Base-by-base conservation (phyloP, 106 monocot genomes). In the Dendrobium officinale region DNA sequence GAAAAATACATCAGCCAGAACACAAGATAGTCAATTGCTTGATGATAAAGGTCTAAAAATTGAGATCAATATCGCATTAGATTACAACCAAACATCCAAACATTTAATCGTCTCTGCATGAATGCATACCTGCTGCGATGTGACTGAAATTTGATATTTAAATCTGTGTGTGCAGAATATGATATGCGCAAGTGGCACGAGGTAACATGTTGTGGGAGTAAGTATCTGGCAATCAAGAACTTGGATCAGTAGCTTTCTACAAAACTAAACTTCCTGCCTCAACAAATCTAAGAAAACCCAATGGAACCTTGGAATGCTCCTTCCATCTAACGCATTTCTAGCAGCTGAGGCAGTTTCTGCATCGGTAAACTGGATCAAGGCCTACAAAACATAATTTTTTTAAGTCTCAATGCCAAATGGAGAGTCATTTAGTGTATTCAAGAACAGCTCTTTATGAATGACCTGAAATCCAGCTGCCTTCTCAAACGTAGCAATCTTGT, bases 81-180 rank as follows among this genome's bases (percentile, higher is more conserved):
- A 9, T 10, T 54, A 54, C 13, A 54, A 54, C 54, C 54, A 54
- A 54, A 16, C 13, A 54, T 54, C 16, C 54, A 16, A 54, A 10
- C 54, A 54, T 37, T 37, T 37, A 37, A 37, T 37, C 37, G 37
- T 37, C 37, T 37, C 37, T 37, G 37, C 37, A 43, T 29, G 43
- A 42, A 73, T 47, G 22, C 10, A 47, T 88, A 99, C 98, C 98
- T 95, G 93, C 98, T 99, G 41, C 95, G 89, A 85, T 99, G 95
- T 29, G 95, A 95, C 78, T 99, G 98, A 86, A 99, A 99, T 82
- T 99, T 99, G 73, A 99, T 95, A 79, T 93, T 99, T 80, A 99
- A 81, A 88, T 99, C 98, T 74, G 90, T 99, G 67, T 99, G 98
- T 24, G 95, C 98, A 26, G 98, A 99, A 82, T 85, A 99, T 2